Percentiles rank a stretch among this genome's conserved stretches.
Evolutionary conservation across 306 rosid genomes (phyloP).

Genomic region (Spatholobus suberectus): DNA sequence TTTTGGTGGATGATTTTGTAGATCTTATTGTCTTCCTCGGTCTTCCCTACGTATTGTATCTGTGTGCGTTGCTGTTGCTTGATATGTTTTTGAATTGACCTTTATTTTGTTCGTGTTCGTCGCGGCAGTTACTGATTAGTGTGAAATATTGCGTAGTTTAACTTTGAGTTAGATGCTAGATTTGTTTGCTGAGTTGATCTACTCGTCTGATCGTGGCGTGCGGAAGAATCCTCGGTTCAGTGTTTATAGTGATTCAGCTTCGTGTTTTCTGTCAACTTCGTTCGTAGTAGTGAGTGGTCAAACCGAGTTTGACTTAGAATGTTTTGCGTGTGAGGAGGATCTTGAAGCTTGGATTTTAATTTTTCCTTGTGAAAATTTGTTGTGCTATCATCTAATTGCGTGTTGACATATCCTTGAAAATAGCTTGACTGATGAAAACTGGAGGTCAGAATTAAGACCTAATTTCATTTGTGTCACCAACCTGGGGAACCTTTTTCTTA

Average conservation of each 20-base stretch:
- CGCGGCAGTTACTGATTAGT: not conserved
- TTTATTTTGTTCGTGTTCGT: not conserved
- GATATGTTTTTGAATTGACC: not conserved
- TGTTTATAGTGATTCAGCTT: not conserved
- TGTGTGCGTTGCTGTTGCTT: not conserved
- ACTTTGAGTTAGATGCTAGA: not conserved
- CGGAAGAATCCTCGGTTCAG: not conserved
- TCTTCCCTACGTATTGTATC: not conserved
- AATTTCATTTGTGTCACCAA: not conserved
- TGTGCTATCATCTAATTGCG: not conserved
- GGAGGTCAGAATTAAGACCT: not conserved
- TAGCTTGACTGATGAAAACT: constrained; percentile 8
- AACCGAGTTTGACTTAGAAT: constrained; percentile 2
- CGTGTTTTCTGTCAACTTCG: not conserved
- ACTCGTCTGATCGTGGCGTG: not conserved
- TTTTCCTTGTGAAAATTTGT: not conserved
- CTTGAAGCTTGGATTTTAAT: not conserved
- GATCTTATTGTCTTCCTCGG: constrained; percentile 1
- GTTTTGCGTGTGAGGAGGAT: not conserved
- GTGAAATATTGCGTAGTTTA: not conserved
- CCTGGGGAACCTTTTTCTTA: not conserved
- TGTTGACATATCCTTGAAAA: not conserved
- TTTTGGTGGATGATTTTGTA: not conserved
- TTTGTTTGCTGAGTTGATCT: constrained; percentile 28
- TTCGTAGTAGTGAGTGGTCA: constrained; percentile 11